These are phyloP conservation scores for Eucalyptus decipiens DNA, from an alignment of 345 rosid genomes.

Conservation along the genomic window DNA sequence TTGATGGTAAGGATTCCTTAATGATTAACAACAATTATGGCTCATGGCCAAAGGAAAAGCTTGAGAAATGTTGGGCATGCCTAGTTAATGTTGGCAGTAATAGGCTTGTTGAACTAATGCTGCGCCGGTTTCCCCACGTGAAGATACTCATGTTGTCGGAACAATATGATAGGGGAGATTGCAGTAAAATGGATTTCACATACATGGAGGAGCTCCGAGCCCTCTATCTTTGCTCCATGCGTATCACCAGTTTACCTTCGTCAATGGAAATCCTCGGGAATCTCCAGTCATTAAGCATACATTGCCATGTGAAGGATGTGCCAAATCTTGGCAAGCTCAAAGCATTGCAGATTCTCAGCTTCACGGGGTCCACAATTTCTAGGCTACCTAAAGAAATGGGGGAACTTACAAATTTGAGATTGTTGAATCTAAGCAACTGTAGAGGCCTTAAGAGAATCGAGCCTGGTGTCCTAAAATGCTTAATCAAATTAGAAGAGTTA, in stretches of 20 bases:
- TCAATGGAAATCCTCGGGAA: fast-evolving
- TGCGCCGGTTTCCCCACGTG: fast-evolving
- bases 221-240: fast-evolving
- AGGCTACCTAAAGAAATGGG: background rate
- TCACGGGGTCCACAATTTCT: background rate
- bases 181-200: fast-evolving
- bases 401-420: background rate
- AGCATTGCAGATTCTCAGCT: background rate
- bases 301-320: background rate
- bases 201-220: fast-evolving
- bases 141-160: background rate
- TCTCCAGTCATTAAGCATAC: fast-evolving
- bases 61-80: background rate
- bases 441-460: fast-evolving
- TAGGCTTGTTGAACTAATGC: background rate
- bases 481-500: background rate
- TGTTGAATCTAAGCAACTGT: background rate
- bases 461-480: background rate
- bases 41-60: fast-evolving
- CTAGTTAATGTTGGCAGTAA: fast-evolving
- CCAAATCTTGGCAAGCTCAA: background rate
- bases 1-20: fast-evolving
- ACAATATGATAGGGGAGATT: fast-evolving
- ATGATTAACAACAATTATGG: fast-evolving
- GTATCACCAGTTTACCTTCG: fast-evolving